Evolutionary conservation across 129 eudicot species (phyloP).

Genomic region (Pulicaria dysenterica): DNA sequence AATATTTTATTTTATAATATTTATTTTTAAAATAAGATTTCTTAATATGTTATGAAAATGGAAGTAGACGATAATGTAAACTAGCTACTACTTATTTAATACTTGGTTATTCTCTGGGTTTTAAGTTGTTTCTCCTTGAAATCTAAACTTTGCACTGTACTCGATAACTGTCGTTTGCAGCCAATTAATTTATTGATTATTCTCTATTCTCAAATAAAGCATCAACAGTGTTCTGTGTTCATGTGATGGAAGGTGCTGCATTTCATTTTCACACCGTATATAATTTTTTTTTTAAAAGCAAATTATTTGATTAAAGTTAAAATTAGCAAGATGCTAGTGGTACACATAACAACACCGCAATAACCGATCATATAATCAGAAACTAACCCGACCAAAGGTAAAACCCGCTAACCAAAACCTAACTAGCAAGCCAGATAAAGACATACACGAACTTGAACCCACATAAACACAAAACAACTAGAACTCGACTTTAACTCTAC

Average conservation of each 20-base stretch:
- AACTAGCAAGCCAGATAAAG: too few relatives aligned
- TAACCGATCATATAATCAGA: too few relatives aligned
- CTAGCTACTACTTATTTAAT: slow-evolving; percentile 9
- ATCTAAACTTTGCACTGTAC: slow-evolving; percentile 39
- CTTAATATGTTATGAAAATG: slow-evolving; percentile 23
- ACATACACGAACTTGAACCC: too few relatives aligned
- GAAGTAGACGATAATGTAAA: slow-evolving; percentile 25
- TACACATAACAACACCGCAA: too few relatives aligned
- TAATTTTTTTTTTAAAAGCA: too few relatives aligned
- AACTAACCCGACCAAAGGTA: too few relatives aligned
- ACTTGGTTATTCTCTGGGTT: slow-evolving; percentile 56
- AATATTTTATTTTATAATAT: neutral
- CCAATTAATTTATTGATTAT: slow-evolving; percentile 9
- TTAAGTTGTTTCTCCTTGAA: slow-evolving; percentile 79
- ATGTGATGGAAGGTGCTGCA: slow-evolving; percentile 60
- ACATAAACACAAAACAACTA: too few relatives aligned
- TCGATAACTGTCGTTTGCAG: slow-evolving; percentile 32
- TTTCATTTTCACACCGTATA: slow-evolving; percentile 25
- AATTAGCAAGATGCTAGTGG: too few relatives aligned
- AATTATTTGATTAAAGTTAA: too few relatives aligned
- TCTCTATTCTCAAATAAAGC: slow-evolving; percentile 24
- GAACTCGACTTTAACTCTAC: too few relatives aligned
- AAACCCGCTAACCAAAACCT: too few relatives aligned
- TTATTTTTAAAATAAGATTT: neutral
- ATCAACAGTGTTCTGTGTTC: slow-evolving; percentile 83